phyloP scores from a whole-genome alignment of 2,329 filamentous ascomycete genomes.

The Claviceps lovelessii region DNA sequence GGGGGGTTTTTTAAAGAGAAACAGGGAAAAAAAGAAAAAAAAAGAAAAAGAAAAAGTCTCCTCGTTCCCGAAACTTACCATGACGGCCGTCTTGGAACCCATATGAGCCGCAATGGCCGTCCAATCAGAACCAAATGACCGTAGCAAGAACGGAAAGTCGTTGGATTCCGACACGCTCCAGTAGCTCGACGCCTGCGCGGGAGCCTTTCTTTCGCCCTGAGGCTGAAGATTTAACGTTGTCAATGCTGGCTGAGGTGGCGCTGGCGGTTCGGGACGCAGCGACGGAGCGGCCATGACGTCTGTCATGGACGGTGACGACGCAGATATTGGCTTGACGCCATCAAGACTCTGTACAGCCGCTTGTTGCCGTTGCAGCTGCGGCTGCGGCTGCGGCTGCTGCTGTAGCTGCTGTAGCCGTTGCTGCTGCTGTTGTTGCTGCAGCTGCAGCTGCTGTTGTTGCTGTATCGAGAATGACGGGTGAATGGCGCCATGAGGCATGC shows the following conservation, averaged over 20 bases:
- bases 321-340: conserved; percentile 19
- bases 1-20: no score
- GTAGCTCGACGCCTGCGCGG: conserved; percentile 59
- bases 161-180: conserved; percentile 74
- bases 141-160: conserved; percentile 59
- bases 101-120: conserved; percentile 60
- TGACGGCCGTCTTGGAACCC: conserved; percentile 74
- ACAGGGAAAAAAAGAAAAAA: neutral
- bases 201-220: conserved; percentile 35
- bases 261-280: conserved; percentile 38
- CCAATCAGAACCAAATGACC: conserved; percentile 69
- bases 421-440: neutral
- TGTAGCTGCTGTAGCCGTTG: conserved; percentile 18
- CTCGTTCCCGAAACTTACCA: conserved; percentile 39
- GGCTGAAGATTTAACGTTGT: conserved; percentile 37
- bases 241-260: conserved; percentile 31
- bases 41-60: neutral
- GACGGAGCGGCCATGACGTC: conserved; percentile 44
- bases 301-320: conserved; percentile 24
- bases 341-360: conserved; percentile 17
- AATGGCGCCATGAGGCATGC: conserved; percentile 20
- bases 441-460: neutral
- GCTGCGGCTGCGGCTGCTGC: conserved; percentile 3
- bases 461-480: conserved; percentile 25
- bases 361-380: neutral